Conservation (phyloP, 495 filamentous ascomycete genomes). For the Letharia lupina region DNA sequence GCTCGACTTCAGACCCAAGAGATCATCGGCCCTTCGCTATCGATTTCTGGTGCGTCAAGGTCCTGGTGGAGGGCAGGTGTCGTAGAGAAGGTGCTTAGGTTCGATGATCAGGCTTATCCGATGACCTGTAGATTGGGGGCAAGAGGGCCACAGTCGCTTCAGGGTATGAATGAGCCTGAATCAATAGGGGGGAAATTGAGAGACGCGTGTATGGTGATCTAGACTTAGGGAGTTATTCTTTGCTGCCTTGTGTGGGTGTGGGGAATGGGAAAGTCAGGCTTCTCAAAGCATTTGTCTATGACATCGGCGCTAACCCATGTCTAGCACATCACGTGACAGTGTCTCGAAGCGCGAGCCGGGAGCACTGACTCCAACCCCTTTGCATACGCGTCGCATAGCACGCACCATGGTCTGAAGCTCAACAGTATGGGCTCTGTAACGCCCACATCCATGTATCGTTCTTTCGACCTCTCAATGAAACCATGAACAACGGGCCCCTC, state of each 20-base stretch:
- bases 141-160: not conserved
- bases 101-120: not conserved
- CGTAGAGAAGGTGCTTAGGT: not conserved
- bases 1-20: not conserved
- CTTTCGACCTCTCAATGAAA: not conserved
- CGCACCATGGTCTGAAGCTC: not conserved
- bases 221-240: not conserved
- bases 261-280: not conserved
- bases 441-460: not conserved
- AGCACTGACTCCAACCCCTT: not conserved
- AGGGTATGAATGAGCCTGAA: not conserved
- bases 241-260: conserved; percentile 7
- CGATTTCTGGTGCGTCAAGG: not conserved
- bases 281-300: conserved; percentile 8
- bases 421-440: not conserved
- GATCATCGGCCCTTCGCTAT: not conserved
- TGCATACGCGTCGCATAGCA: not conserved
- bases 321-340: conserved; percentile 5
- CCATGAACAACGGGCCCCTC: conserved; percentile 49
- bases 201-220: not conserved
- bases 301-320: conserved; percentile 17
- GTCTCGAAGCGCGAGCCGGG: not conserved
- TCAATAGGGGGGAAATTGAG: not conserved
- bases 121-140: not conserved
- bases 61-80: not conserved